Evolutionary conservation across 2,329 filamentous ascomycete species (phyloP), one percentile per base, ranked within the genome.

Genomic region (Penicillium sp.): DNA sequence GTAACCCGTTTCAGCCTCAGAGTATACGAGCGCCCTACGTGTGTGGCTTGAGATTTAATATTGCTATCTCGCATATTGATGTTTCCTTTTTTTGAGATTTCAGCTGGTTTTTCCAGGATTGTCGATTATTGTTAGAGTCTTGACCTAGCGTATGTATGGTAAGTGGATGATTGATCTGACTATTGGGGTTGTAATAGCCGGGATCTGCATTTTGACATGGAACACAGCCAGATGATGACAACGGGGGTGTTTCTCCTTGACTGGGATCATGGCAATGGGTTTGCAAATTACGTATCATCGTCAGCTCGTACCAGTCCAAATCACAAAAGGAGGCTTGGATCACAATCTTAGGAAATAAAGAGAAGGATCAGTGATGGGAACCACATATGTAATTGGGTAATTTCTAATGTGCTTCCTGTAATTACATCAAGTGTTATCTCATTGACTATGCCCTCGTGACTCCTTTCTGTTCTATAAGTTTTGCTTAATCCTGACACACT

Each of bases 281-380:
- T 17, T 43, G 23, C 17, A 19, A 29, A 44, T 44, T 44, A 44
- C 23, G 42, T 35, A 25, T 38, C 45, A 35, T 19, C 33, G 54
- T 57, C 49, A 53, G 49, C 49, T 53, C 17, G 42, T 57, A 17
- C 17, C 35, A 29, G 54, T 52, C 49, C 42, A 31, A 25, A 57
- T 57, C 27, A 25, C 15, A 53, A 57, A 39, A 19, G 13, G 31
- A 23, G 45, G 45, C 45, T 48, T 50, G 53, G 39, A 25, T 23
- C 13, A 31, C 7, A 31, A 25, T 36, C 2, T 35, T 23, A 7
- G 33, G 19, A 43, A 43, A 39, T 38, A 25, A 9, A 27, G 29
- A 45, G 15, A 23, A 36, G 29, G 23, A 15, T 6, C 23, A 23
- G 7, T 12, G 3, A 35, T 35, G 10, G 1, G 35, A 9, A 23